A percentile compares a stretch with the other conserved stretches of the same genome.
Evolutionary conservation across 2,329 filamentous ascomycete species (phyloP).

Genomic region (Colletotrichum sp.): DNA sequence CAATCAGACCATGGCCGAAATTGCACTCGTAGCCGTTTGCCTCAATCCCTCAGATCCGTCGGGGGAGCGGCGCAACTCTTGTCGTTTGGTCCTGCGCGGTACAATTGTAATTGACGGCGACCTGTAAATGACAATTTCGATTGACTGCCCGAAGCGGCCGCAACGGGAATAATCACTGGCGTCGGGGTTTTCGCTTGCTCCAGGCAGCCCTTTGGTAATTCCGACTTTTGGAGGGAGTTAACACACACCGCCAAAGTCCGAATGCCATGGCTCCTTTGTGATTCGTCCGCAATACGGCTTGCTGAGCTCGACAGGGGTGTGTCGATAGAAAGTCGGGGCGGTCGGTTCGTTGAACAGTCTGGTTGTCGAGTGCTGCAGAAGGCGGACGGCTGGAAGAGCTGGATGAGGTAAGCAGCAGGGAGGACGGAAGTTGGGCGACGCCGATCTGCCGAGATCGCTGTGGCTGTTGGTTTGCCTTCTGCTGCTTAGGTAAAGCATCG

Average conservation of each 20-base stretch:
- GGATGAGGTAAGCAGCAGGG: conserved; percentile 11
- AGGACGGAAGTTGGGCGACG: conserved; percentile 10
- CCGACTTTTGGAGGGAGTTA: background rate
- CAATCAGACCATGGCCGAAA: background rate
- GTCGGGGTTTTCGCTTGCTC: conserved; percentile 9
- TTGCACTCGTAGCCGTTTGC: background rate
- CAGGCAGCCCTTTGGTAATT: conserved; percentile 14
- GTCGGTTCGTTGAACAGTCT: background rate
- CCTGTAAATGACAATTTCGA: background rate
- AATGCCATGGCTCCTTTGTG: background rate
- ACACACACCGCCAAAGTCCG: conserved; percentile 21
- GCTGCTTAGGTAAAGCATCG: background rate
- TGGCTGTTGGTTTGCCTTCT: background rate
- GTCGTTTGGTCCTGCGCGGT: background rate
- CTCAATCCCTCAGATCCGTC: background rate
- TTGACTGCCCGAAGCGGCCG: background rate
- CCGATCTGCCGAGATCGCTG: conserved; percentile 19
- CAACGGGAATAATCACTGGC: background rate
- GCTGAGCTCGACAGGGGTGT: background rate
- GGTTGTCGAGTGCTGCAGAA: background rate
- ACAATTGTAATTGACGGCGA: background rate
- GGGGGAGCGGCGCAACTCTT: background rate
- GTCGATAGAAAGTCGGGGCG: conserved; percentile 2
- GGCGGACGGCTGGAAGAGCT: background rate
- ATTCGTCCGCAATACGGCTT: conserved; percentile 14